Conservation (phyloP, 495 filamentous ascomycete genomes). For the Hypoxylon subgilvum region DNA sequence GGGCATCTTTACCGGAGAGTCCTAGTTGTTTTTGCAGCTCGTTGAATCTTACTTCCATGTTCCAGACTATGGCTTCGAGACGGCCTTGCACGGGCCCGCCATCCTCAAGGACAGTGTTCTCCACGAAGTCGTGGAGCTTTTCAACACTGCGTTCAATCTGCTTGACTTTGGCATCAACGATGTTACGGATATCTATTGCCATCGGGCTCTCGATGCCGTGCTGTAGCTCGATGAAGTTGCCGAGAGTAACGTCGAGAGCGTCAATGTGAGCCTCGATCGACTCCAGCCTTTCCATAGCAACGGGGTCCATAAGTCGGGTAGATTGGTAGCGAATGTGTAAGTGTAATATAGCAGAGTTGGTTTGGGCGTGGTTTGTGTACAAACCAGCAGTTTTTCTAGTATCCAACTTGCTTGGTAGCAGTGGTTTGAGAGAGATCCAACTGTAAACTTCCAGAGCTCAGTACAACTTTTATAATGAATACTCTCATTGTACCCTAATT, state of each 20-base stretch:
- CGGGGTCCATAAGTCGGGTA: no score
- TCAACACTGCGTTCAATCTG: neutral
- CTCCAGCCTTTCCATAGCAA: neutral
- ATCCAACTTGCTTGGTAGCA: no score
- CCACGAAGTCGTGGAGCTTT: neutral
- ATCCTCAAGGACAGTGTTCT: neutral
- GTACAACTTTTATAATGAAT: no score
- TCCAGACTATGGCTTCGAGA: neutral
- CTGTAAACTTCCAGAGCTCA: no score
- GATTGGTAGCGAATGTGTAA: no score
- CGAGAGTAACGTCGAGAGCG: slow-evolving; percentile 1
- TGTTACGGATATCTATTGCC: neutral
- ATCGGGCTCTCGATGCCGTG: neutral
- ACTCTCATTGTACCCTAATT: no score
- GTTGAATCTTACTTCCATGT: neutral
- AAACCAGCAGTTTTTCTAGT: no score
- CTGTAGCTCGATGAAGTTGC: neutral
- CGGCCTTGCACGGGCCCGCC: neutral
- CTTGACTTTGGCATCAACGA: neutral
- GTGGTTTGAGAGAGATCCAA: no score
- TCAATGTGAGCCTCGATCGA: neutral
- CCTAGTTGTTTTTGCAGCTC: neutral
- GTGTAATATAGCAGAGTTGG: no score
- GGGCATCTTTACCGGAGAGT: neutral
- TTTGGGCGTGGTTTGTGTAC: no score